A percentile compares a stretch with the other conserved stretches of the same genome.
phyloP scores from a whole-genome alignment of 371 early-diverging fungal genomes.

The Gilbertella persicaria region DNA sequence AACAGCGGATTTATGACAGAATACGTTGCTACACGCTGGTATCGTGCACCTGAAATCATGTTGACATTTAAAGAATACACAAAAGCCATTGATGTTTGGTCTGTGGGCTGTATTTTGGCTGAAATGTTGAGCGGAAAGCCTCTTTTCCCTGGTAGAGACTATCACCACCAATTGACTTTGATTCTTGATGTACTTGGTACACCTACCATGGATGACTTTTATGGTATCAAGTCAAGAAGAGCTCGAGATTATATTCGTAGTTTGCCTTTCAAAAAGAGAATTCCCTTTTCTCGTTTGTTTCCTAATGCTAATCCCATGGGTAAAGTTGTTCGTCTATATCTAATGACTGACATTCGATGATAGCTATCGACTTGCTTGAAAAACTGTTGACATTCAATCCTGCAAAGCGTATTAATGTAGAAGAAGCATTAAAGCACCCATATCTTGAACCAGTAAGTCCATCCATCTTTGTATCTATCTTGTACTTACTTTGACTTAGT shows the following conservation, averaged over 20 bases:
- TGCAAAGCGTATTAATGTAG: conserved; percentile 88
- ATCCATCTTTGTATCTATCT: not conserved
- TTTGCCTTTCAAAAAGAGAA: conserved; percentile 87
- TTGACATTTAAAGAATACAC: conserved; percentile 93
- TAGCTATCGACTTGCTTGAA: conserved; percentile 89
- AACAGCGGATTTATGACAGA: conserved; percentile 95
- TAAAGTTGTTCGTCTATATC: conserved; percentile 13
- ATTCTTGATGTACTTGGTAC: conserved; percentile 98
- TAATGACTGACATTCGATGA: not conserved
- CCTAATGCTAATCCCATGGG: conserved; percentile 79
- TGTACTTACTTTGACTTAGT: no score
- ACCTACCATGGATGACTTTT: conserved; percentile 88
- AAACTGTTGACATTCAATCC: conserved; percentile 95
- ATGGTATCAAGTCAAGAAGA: conserved; percentile 77
- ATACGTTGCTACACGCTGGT: conserved; percentile 99
- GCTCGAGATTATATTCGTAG: conserved; percentile 93
- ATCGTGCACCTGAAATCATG: conserved; percentile 98
- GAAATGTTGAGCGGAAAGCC: conserved; percentile 93
- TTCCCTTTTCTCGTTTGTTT: conserved; percentile 80
- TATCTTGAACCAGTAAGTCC: conserved; percentile 61
- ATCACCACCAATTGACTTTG: conserved; percentile 96
- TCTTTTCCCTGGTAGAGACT: conserved; percentile 90
- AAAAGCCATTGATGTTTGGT: conserved; percentile 98
- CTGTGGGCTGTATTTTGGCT: conserved; percentile 96
- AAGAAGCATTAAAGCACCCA: conserved; percentile 90